Conservation (phyloP, 805 yeast species). For the Candida railenensis region DNA sequence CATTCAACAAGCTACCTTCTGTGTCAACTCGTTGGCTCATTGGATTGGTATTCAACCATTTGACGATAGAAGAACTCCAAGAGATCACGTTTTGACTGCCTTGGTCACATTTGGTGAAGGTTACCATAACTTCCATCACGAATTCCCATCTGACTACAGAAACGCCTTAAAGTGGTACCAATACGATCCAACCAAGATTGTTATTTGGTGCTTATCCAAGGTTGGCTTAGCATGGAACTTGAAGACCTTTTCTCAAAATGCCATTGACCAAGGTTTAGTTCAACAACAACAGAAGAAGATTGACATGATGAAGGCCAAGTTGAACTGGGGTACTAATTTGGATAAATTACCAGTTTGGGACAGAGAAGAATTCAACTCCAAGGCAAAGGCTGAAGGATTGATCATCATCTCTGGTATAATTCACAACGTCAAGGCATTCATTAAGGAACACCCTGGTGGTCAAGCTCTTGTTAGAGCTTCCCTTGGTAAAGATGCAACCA, state of each 20-base stretch:
- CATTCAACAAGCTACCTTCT: conserved; percentile 84
- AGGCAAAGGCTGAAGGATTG: conserved; percentile 55
- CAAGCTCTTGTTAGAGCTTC: conserved; percentile 68
- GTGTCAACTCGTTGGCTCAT: conserved; percentile 84
- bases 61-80: conserved; percentile 83
- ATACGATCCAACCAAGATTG: conserved; percentile 76
- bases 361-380: conserved; percentile 54
- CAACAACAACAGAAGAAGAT: conserved; percentile 84
- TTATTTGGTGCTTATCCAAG: conserved; percentile 58
- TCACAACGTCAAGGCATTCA: conserved; percentile 68
- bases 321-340: conserved; percentile 77
- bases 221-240: conserved; percentile 71
- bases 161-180: conserved; percentile 86
- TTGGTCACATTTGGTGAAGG: conserved; percentile 87
- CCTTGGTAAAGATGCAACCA: conserved; percentile 77
- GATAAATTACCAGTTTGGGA: conserved; percentile 74
- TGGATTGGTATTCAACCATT: conserved; percentile 86
- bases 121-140: conserved; percentile 88
- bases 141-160: conserved; percentile 86
- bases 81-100: conserved; percentile 80
- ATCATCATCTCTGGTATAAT: conserved; percentile 77
- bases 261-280: conserved; percentile 76
- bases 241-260: conserved; percentile 75
- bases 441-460: conserved; percentile 85
- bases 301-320: conserved; percentile 55